A percentile compares a stretch with the other conserved stretches of the same genome.
Conservation (phyloP, 495 filamentous ascomycete genomes). For the Diplogelasinospora grovesii region DNA sequence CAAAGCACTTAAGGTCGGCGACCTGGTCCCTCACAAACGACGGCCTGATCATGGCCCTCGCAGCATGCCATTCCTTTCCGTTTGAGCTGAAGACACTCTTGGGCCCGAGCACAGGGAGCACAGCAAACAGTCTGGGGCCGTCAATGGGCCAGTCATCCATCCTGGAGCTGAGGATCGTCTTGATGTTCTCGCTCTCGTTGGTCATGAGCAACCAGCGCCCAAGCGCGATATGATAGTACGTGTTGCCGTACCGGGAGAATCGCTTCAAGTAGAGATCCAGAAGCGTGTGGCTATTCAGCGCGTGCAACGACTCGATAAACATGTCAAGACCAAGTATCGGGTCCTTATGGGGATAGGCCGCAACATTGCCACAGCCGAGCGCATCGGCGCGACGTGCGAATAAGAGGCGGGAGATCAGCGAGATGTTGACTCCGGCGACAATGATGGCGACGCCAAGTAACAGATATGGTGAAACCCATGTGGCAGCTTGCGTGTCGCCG, state of each 20-base stretch:
- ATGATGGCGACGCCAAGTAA: neutral
- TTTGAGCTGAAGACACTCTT: conserved; percentile 63
- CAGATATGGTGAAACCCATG: conserved; percentile 1
- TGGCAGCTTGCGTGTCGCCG: too few species aligned
- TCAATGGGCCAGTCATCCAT: conserved; percentile 54
- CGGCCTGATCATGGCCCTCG: conserved; percentile 39
- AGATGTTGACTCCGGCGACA: conserved; percentile 2
- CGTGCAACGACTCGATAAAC: conserved; percentile 20
- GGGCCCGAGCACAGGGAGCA: conserved; percentile 29
- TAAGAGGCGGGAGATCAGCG: conserved; percentile 4
- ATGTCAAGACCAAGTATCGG: conserved; percentile 37
- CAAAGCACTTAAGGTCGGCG: conserved; percentile 47
- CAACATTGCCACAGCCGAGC: conserved; percentile 14
- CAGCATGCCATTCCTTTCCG: conserved; percentile 53
- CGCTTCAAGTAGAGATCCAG: conserved; percentile 14
- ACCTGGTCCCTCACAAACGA: conserved; percentile 45
- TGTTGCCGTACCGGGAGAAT: conserved; percentile 23
- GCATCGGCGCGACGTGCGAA: conserved; percentile 8
- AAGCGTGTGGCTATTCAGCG: conserved; percentile 22
- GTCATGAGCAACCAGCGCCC: conserved; percentile 41
- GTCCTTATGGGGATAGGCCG: conserved; percentile 33
- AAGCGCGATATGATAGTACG: conserved; percentile 24
- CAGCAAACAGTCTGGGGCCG: conserved; percentile 21
- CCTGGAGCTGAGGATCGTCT: conserved; percentile 58
- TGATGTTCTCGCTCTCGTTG: conserved; percentile 67